These are phyloP conservation scores for Plectranthus barbatus DNA, from an alignment of 257 asterid genomes.

Conservation along the genomic window DNA sequence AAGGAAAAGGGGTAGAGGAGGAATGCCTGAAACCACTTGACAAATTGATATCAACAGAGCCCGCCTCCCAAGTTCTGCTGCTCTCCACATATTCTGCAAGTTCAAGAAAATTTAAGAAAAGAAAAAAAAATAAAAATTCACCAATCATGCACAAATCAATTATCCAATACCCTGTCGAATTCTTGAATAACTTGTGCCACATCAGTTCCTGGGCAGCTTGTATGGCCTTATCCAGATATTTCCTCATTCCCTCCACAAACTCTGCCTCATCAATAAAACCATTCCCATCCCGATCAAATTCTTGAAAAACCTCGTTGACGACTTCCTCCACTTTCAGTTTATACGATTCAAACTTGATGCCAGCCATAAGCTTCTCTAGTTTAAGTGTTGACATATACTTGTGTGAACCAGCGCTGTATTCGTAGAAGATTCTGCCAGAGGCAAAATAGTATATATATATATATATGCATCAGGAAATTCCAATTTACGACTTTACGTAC, in stretches of 20 bases:
- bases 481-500: neutral
- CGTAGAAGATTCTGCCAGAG: conserved; percentile 33
- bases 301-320: conserved; percentile 23
- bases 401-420: conserved; percentile 21
- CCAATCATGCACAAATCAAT: too few species aligned
- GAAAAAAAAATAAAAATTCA: too few species aligned
- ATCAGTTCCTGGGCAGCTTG: conserved; percentile 13
- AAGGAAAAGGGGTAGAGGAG: too few species aligned
- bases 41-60: conserved; percentile 18
- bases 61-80: conserved; percentile 16
- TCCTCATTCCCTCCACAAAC: conserved; percentile 23
- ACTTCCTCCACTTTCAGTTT: conserved; percentile 19
- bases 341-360: conserved; percentile 28
- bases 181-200: conserved; percentile 5
- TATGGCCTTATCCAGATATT: conserved; percentile 38
- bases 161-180: conserved; percentile 24
- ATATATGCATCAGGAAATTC: too few species aligned
- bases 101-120: neutral
- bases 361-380: too few species aligned
- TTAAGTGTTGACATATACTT: conserved; percentile 25
- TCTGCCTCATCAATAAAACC: conserved; percentile 27
- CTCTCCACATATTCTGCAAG: conserved; percentile 29
- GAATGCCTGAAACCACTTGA: too few species aligned
- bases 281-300: conserved; percentile 26
- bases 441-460: neutral